These are phyloP conservation scores for Centella asiatica DNA, from an alignment of 129 eudicot genomes.

Conservation along the genomic window DNA sequence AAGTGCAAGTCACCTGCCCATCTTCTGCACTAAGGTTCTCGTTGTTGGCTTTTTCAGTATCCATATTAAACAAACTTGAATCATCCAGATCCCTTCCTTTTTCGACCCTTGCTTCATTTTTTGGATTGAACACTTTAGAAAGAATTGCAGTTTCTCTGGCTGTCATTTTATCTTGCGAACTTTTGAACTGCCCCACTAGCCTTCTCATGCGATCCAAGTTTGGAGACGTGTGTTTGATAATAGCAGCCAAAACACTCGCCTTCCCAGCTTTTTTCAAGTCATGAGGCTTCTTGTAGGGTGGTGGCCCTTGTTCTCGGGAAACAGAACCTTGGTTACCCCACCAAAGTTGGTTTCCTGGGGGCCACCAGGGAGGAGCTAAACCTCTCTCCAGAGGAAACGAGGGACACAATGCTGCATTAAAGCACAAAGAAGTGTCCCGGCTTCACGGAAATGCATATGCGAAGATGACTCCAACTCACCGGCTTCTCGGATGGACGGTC, in stretches of 20 bases:
- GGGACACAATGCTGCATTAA: constrained; percentile 51
- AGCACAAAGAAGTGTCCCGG: constrained; percentile 44
- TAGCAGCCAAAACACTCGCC: constrained; percentile 34
- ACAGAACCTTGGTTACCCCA: constrained; percentile 39
- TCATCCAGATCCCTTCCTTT: neutral
- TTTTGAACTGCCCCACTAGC: constrained; percentile 37
- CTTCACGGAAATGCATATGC: no score
- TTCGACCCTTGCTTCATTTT: constrained; percentile 1
- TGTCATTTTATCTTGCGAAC: constrained; percentile 46
- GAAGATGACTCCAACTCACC: no score
- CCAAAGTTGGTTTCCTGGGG: constrained; percentile 35
- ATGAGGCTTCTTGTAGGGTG: constrained; percentile 54
- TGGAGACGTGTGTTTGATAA: constrained; percentile 46
- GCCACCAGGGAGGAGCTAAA: constrained; percentile 59
- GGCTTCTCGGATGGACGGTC: constrained; percentile 33
- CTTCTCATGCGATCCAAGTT: constrained; percentile 26
- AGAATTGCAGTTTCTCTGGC: constrained; percentile 25
- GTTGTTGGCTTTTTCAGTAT: neutral
- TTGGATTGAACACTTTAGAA: constrained; percentile 35
- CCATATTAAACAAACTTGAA: constrained; percentile 9
- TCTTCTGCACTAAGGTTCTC: neutral
- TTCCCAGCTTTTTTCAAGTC: constrained; percentile 53
- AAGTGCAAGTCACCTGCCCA: neutral
- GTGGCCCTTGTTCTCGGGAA: constrained; percentile 42
- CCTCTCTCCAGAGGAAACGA: constrained; percentile 36